These are phyloP conservation scores for Coccomyxa subellipsoidea DNA, from an alignment of 163 green algal genomes.

Conservation along the genomic window DNA sequence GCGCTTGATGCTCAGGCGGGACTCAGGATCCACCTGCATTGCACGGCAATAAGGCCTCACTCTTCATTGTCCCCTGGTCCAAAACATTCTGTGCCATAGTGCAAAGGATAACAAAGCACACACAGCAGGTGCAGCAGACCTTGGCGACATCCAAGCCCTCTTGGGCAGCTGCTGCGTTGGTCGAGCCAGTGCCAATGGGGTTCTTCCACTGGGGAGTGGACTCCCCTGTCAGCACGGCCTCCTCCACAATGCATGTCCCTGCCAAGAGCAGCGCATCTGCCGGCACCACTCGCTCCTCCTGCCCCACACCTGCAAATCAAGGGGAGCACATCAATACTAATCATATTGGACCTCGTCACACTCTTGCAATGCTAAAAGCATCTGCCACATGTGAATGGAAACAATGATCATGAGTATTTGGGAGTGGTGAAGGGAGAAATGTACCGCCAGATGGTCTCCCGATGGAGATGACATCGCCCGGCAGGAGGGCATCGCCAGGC, in stretches of 20 bases:
- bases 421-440: not conserved
- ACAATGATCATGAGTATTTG: not conserved
- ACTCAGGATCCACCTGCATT: not conserved
- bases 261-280: constrained; percentile 89
- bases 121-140: not conserved
- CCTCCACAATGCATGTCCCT: constrained; percentile 90
- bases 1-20: constrained; percentile 40
- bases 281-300: constrained; percentile 69
- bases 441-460: constrained; percentile 46
- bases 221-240: constrained; percentile 95
- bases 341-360: not conserved
- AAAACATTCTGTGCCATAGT: no score
- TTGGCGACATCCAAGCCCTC: constrained; percentile 1
- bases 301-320: constrained; percentile 23
- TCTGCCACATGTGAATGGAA: not conserved
- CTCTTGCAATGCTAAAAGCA: not conserved
- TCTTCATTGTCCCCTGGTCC: no score
- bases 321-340: not conserved
- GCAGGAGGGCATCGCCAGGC: constrained; percentile 83
- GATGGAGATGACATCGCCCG: constrained; percentile 95
- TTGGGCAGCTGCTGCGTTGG: constrained; percentile 24
- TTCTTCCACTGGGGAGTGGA: constrained; percentile 95
- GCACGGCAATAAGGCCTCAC: no score
- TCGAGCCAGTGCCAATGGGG: constrained; percentile 34
- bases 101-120: no score